A percentile compares a stretch with the other conserved stretches of the same genome.
Evolutionary conservation across 306 rosid genomes (phyloP).

Genomic region (Acacia crassicarpa): DNA sequence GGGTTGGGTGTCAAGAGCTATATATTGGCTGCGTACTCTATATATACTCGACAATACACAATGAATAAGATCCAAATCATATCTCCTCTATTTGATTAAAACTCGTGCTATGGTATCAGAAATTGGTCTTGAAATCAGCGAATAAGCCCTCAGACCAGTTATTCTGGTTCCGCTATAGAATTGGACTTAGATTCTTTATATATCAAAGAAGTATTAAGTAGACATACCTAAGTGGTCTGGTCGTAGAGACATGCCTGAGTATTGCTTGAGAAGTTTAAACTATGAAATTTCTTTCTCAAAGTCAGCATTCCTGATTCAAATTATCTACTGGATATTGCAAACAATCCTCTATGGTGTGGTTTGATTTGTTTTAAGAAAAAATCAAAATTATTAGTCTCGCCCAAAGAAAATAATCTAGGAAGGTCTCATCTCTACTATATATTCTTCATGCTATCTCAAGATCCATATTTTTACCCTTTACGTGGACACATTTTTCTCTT

Average conservation of each 20-base stretch:
- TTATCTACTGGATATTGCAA: constrained; percentile 32
- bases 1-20: too few species aligned
- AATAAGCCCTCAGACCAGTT: constrained; percentile 40
- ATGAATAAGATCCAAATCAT: too few species aligned
- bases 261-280: constrained; percentile 43
- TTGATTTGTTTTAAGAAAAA: constrained; percentile 61
- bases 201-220: constrained; percentile 39
- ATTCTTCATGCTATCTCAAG: too few species aligned
- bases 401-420: constrained; percentile 43
- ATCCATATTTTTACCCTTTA: too few species aligned
- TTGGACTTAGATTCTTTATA: constrained; percentile 48
- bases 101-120: too few species aligned
- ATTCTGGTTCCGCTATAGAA: constrained; percentile 61
- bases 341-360: constrained; percentile 51
- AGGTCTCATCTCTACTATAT: too few species aligned
- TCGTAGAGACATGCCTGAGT: constrained; percentile 29
- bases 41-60: too few species aligned
- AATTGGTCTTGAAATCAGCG: too few species aligned
- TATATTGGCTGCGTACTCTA: too few species aligned
- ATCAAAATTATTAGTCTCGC: constrained; percentile 61
- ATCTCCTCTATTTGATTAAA: too few species aligned
- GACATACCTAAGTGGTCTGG: constrained; percentile 34
- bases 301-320: constrained; percentile 72
- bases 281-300: constrained; percentile 51
- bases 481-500: too few species aligned